Base-by-base conservation (phyloP, 2,329 filamentous ascomycete genomes). In the Fusarium brachygibbosum region DNA sequence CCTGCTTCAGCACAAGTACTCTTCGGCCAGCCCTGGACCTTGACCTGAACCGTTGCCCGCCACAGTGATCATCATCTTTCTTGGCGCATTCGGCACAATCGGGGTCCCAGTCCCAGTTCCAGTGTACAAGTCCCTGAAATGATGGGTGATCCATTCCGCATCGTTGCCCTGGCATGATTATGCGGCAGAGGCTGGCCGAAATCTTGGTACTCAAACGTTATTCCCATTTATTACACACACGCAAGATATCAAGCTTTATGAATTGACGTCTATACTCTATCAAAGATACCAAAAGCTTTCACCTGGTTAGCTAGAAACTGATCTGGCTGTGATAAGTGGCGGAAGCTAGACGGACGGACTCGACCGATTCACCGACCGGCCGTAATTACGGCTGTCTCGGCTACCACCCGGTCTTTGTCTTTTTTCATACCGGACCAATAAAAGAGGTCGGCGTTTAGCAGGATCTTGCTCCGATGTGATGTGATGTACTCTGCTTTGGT, bases 321-420 rank as follows among this genome's bases (percentile, higher is more conserved):
- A 34, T 11, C 25, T 51, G 29, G 45, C 23, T 64, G 19, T 37
- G 6, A 25, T 25, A 48, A 50, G 58, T 59, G 57, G 58, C 64
- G 59, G 61, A 69, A 61, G 45, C 51, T 23, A 50, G 31, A 48
- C 46, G 60, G 51, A 38, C 63, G 63, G 63, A 58, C 45, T 63
- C 59, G 51, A 67, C 58, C 44, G 54, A 60, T 62, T 50, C 46
- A 61, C 62, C 65, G 69, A 69, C 63, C 66, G 58, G 60, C 63
- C 70, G 62, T 71, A 74, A 72, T 74, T 75, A 74, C 72, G 72
- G 70, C 49, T 64, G 28, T 51, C 40, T 73, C 72, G 72, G 72
- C 65, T 57, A 59, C 68, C 55, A 59, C 46, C 55, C 53, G 51
- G 44, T 19, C 17, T 51, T 51, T 51, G 34, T 50, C 21, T 41